phyloP scores from a whole-genome alignment of 148 eudicot species.

The Rhododendron simsii region DNA sequence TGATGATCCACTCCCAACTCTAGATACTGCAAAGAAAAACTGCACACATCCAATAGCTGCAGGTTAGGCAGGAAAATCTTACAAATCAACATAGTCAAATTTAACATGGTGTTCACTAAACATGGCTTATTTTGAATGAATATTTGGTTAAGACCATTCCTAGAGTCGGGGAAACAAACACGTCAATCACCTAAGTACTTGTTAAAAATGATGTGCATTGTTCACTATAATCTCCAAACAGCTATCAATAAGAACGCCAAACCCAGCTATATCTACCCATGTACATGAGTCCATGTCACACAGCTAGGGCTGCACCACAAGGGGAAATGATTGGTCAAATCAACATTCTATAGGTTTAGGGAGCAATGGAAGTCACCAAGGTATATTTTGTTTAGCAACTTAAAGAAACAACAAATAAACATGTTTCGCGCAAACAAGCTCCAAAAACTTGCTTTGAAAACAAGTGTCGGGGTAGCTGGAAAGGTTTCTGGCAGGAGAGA shows the following conservation, averaged over 20 bases:
- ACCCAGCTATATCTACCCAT: neutral
- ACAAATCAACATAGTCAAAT: neutral
- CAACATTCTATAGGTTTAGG: neutral
- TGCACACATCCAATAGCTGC: constrained; percentile 34
- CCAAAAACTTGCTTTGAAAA: neutral
- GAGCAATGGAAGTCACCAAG: neutral
- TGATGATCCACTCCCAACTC: constrained; percentile 99
- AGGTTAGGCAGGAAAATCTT: constrained; percentile 2
- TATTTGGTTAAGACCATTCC: neutral
- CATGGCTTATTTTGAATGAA: neutral
- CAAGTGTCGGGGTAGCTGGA: neutral
- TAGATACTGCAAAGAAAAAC: constrained; percentile 99
- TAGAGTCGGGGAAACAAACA: neutral
- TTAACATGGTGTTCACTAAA: neutral
- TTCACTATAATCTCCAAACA: neutral
- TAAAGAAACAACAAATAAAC: neutral
- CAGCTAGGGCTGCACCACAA: neutral
- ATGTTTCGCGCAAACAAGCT: neutral
- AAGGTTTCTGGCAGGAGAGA: neutral
- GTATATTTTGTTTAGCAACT: neutral
- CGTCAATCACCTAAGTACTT: neutral
- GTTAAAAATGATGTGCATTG: neutral
- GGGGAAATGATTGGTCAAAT: neutral
- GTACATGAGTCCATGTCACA: neutral
- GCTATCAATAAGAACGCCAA: neutral